Conservation (phyloP, 2,329 filamentous ascomycete genomes). For the Fusarium buxicola region DNA sequence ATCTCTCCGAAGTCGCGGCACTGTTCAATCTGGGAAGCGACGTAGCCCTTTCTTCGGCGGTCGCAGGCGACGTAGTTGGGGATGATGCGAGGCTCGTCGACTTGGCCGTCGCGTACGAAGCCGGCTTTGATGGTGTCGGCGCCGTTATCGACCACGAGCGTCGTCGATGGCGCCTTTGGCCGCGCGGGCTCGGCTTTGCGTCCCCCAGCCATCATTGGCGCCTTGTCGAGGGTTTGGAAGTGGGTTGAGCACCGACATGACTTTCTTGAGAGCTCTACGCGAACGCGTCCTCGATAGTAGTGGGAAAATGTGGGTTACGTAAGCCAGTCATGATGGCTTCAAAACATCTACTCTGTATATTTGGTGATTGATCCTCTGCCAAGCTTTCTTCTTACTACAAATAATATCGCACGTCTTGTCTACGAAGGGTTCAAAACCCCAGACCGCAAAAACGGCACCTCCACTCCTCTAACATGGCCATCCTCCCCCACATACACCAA, state of each 20-base stretch:
- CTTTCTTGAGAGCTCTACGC: conserved; percentile 3
- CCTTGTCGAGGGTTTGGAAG: not conserved
- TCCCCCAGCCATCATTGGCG: conserved; percentile 58
- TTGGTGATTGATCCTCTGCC: not conserved
- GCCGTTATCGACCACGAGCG: conserved; percentile 93
- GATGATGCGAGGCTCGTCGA: conserved; percentile 73
- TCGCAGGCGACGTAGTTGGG: conserved; percentile 92
- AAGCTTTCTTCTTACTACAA: too few species aligned
- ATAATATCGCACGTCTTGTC: not conserved
- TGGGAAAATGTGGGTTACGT: conserved; percentile 30
- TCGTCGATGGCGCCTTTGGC: conserved; percentile 68
- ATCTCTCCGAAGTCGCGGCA: conserved; percentile 93
- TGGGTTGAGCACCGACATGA: conserved; percentile 4
- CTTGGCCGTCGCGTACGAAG: conserved; percentile 65
- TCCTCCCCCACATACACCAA: conserved; percentile 41
- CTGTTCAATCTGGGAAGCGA: conserved; percentile 80
- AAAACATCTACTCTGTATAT: too few species aligned
- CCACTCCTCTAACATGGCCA: conserved; percentile 45
- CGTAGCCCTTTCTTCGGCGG: conserved; percentile 81
- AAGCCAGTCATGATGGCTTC: conserved; percentile 28
- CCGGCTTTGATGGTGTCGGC: conserved; percentile 93
- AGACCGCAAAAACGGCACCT: conserved; percentile 50
- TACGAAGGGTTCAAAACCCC: conserved; percentile 33
- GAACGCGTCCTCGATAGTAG: conserved; percentile 39
- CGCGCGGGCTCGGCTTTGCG: conserved; percentile 65